Base-by-base conservation (phyloP, 768 basidiomycete genomes). In the Xerocomellus chrysenteron region DNA sequence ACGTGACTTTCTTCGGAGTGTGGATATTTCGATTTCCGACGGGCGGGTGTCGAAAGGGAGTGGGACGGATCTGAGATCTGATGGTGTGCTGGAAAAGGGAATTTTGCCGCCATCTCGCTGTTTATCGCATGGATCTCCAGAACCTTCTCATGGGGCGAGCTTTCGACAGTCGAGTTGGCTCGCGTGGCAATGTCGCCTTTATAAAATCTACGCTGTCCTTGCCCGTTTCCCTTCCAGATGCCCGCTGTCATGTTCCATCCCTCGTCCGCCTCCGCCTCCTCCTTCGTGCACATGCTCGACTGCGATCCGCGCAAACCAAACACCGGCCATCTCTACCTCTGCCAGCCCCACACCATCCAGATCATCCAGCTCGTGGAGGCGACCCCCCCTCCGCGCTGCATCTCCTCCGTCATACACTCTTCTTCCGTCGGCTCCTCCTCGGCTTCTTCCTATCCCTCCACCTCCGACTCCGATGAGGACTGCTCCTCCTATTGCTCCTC, bases 321-420 rank as follows among this genome's bases (percentile, higher is more conserved):
- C 62, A 57, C 74, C n/a, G 62, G 68, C 58, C 76, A 82, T 48
- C 74, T 82, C 65, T 75, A 76, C 71, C 66, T 79, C 59, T 70
- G 76, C 62, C 76, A 81, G 55, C 81, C 78, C 1, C 78, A 81
- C 67, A 68, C 79, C 21, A 72, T 84, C 21, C 81, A 85, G 68
- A 83, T 88, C 74, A 90, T 90, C 50, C 82, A 89, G 73, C 87
- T 90, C 71, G 82, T 84, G 48, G 88, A 90, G 65, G 84, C 82
- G 0, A 35, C 66, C 0, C 79, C 87, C 1, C 86, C 87, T 0
- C 73, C 76, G 64, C 47, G 72, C 78, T 43, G 69, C 74, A 46
- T 80, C 72, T 57, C 73, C 66, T 65, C 68, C 60, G 62, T 63
- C 64, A 54, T 65, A 57, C 53, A 55, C 3, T 52, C 75, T 74